Evolutionary conservation across 352 stramenopile genomes (phyloP), one percentile per base, ranked within the genome.

Genomic region (Blastocystis sp.): DNA sequence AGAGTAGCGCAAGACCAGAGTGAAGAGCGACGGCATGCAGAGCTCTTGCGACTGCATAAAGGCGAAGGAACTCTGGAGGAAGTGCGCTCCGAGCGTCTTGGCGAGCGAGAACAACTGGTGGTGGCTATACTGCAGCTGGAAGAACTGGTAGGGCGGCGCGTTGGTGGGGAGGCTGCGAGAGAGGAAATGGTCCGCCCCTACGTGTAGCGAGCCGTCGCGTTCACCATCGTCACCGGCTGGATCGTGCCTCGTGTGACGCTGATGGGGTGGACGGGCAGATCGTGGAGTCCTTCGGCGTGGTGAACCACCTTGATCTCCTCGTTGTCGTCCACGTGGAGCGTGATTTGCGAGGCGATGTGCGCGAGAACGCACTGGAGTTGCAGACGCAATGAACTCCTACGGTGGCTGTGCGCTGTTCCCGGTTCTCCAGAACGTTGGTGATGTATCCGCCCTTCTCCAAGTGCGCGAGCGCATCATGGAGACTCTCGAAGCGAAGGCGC

Each of bases 251-350:
- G 24, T 4, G 18, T 48, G 29, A 81, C 16, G 4, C 24, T 42
- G 21, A 81, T 14, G n/a, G 11, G 16, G 6, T 27, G 69, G 32
- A 21, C 38, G 44, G n/a, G 24, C 9, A 64, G 21, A 40, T 40
- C 32, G 14, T 42, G 44, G n/a, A 63, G 36, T 21, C 36, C 29
- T 0, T 46, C 48, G 16, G 42, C 36, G 4, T 27, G 27, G n/a
- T 81, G 46, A 18, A 49, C 29, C 24, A 81, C 69, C 42, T 81
- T 81, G 46, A 81, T 64, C 27, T 81, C 69, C 46, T 63, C 24
- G 53, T 42, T 61, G 53, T 64, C 48, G 1, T 64, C 44, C 7
- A 81, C 34, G 18, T 81, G 69, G 14, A 81, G 29, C 8, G 9
- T 57, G 9, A 81, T 24, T 46, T 65, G 27, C 8, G 36, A n/a